phyloP scores from a whole-genome alignment of 768 basidiomycete genomes.

The Gloeostereum incarnatum region DNA sequence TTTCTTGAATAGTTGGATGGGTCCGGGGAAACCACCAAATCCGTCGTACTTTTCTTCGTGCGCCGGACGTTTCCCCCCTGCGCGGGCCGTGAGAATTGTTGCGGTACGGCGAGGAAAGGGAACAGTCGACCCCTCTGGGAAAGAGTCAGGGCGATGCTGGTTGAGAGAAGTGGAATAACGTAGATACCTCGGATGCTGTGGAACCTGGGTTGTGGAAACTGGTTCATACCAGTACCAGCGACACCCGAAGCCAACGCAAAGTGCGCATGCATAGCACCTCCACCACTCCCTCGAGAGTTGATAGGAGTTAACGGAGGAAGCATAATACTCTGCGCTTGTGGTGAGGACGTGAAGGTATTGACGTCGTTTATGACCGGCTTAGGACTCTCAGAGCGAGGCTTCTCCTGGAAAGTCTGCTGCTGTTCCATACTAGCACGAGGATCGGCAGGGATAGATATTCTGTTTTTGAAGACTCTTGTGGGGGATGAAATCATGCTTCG shows the following conservation, averaged over 20 bases:
- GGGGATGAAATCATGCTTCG: too few relatives aligned
- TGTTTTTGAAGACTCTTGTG: constrained; percentile 12
- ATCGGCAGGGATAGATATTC: constrained; percentile 18
- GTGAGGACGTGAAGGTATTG: constrained; percentile 23
- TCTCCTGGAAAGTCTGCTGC: constrained; percentile 2
- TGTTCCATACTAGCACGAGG: constrained; percentile 14
- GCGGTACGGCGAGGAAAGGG: constrained; percentile 21
- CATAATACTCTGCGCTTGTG: constrained; percentile 15
- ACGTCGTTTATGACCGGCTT: constrained; percentile 15
- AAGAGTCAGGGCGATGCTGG: not conserved
- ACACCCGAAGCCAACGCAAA: too few relatives aligned
- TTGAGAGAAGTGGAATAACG: not conserved
- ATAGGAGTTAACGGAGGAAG: constrained; percentile 13
- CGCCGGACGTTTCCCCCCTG: constrained; percentile 1
- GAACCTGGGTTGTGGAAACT: too few relatives aligned
- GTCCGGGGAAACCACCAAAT: constrained; percentile 40
- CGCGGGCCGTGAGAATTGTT: constrained; percentile 17
- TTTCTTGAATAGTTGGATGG: constrained; percentile 24
- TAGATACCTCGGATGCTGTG: too few relatives aligned
- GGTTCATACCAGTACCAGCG: too few relatives aligned
- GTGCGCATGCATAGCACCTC: too few relatives aligned
- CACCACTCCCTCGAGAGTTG: constrained; percentile 1
- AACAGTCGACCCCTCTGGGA: constrained; percentile 8
- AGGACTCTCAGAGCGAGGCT: constrained; percentile 5
- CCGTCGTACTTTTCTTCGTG: constrained; percentile 25